Evolutionary conservation across 345 rosid genomes (phyloP), one percentile per base, ranked within the genome.

Genomic region (Eutrema yunnanense): DNA sequence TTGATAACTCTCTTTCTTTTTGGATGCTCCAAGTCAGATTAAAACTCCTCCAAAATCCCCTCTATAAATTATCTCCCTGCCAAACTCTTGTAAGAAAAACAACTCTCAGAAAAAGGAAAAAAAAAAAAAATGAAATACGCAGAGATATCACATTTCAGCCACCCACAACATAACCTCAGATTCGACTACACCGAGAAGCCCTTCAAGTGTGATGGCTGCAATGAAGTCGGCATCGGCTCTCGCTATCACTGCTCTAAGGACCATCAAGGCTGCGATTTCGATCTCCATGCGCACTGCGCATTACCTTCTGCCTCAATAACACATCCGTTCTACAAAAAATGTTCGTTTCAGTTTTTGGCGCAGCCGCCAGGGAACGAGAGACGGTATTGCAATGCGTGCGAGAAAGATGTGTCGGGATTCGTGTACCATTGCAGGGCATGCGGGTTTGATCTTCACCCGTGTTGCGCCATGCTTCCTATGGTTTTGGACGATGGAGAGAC

Each of bases 131-230:
- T 91, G 98, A 91, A 81, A 79, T 87, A 86, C 69, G 76, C 65
- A 64, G 96, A 86, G 43, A 89, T 92, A 63, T 72, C 84, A 22
- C 96, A 92, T 71, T 90, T 83, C 59, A 85, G 88, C 83, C 98
- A 94, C 68, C 83, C 97, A 2, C 81, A 86, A 22, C 99, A 95
- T 85, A 67, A 67, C 54, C 88, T 92, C 3, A 84, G 78, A 53
- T 82, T 83, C 10, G 90, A 86, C 74, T 72, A 72, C 86, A 79
- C 84, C 3, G 90, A 95, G 76, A 57, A 67, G 58, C 99, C 97
- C 1, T 95, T 90, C 89, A 88, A 85, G 80, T 95, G 99, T 37
- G 96, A 95, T 9, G 97, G 97, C 1, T 95, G 97, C 92, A 89
- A 87, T 69, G 97, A 95, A 78, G 90, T 84, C 0, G 97, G 97